phyloP scores from a whole-genome alignment of 768 basidiomycete species.

The Hygrophorus russula region DNA sequence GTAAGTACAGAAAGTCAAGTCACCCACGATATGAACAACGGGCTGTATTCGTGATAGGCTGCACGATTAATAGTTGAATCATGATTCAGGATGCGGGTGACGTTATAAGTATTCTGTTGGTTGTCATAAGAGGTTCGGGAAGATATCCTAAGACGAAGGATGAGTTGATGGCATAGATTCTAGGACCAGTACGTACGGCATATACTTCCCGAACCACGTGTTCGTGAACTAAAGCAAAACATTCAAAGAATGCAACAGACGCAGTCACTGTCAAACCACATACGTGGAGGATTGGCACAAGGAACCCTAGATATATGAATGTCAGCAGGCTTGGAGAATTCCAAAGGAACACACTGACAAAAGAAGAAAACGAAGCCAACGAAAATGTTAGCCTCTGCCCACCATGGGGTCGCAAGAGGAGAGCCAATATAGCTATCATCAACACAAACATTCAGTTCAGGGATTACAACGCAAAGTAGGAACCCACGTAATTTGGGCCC shows the following conservation, averaged over 20 bases:
- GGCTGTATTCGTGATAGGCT: slow-evolving; percentile 46
- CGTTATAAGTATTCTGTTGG: slow-evolving; percentile 44
- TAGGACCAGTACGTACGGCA: slow-evolving; percentile 22
- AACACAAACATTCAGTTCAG: too few species aligned
- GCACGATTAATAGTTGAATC: slow-evolving; percentile 45
- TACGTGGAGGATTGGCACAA: slow-evolving; percentile 37
- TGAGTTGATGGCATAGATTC: too few species aligned
- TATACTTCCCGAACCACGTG: slow-evolving; percentile 42
- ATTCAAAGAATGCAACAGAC: too few species aligned
- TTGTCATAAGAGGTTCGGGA: slow-evolving; percentile 57
- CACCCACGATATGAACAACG: slow-evolving; percentile 45
- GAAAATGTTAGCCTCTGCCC: slow-evolving; percentile 41
- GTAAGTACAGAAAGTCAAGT: slow-evolving; percentile 5
- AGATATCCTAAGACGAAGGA: slow-evolving; percentile 27
- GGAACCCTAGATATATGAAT: slow-evolving; percentile 22
- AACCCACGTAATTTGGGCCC: slow-evolving; percentile 38
- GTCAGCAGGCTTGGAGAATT: too few species aligned
- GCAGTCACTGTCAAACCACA: too few species aligned
- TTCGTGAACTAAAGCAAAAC: slow-evolving; percentile 43
- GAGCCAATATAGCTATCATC: slow-evolving; percentile 31
- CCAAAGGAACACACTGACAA: slow-evolving; percentile 2
- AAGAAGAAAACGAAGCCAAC: slow-evolving; percentile 11
- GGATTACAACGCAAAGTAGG: too few species aligned
- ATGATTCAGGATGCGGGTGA: slow-evolving; percentile 40
- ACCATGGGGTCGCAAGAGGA: slow-evolving; percentile 54